Base-by-base conservation (phyloP, 768 basidiomycete genomes). In the Leucosporidium scottii region DNA sequence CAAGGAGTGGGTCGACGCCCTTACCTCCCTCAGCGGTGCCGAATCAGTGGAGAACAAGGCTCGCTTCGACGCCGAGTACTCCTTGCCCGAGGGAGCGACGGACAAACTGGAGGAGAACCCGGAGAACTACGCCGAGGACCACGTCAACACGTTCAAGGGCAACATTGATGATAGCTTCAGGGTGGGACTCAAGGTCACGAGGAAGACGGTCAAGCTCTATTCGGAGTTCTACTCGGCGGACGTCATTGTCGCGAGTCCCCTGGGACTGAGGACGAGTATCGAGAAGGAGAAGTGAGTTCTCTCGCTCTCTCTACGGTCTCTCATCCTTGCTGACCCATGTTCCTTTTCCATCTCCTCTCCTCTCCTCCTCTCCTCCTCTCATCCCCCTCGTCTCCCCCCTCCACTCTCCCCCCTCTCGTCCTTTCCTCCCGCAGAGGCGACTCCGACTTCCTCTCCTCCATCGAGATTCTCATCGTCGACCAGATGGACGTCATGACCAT, bases 121-220 rank as follows among this genome's bases (percentile, higher is more conserved):
- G 9, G 85, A 86, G 58, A 84, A 85, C 8, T 93, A 93, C 77
- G 88, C 94, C 3, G 75, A 78, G 20, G 96, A 98, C 75, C 94
- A 99, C 75, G 84, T 94, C 15, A 90, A 91, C 72, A 93, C 85
- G 62, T 97, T 98, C 83, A 85, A 85, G 73, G 96, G 96, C n/a
- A 99, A 99, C 75, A 84, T 93, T 34, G 96, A 99, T 75, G 96
- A 99, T 76, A 90, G 86, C 73, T 98, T 99, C 77, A 81, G 92
- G 68, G 81, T 96, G 39, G 96, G 96, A 0, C 79, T 97, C 69
- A 98, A 98, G 80, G 78, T 98, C 76, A 98, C 93, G 13, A 82
- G 86, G 76, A 97, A 93, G 80, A 91, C 85, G 62, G 84, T 96
- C 53, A 96, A 92, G 78, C 81, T 97, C 77, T 96, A 93, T 76